Evolutionary conservation across 257 asterid genomes (phyloP).

Genomic region (Scutellaria minor): DNA sequence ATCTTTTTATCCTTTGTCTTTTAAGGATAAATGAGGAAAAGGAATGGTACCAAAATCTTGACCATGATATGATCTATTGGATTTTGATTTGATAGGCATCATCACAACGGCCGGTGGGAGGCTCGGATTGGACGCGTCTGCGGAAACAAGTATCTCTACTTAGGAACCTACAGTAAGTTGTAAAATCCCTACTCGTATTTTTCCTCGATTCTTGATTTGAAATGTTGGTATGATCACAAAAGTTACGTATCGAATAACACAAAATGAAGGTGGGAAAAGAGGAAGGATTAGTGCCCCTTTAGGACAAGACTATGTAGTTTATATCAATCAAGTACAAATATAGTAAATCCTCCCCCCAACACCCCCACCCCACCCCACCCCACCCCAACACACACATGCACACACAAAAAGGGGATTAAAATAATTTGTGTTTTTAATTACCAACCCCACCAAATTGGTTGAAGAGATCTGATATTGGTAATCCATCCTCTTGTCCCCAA

Average conservation of each 20-base stretch:
- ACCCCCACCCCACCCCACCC: neutral
- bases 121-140: conserved; percentile 88
- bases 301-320: neutral
- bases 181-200: neutral
- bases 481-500: conserved; percentile 35
- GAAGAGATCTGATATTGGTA: conserved; percentile 39
- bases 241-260: neutral
- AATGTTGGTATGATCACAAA: neutral
- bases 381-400: too few relatives aligned
- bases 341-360: neutral
- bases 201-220: conserved; percentile 1
- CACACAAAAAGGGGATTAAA: neutral
- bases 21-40: neutral
- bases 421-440: neutral
- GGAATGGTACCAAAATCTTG: conserved; percentile 11
- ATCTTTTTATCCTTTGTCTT: neutral
- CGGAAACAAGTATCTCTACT: conserved; percentile 86
- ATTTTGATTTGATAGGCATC: conserved; percentile 72
- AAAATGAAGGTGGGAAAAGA: neutral
- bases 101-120: conserved; percentile 98
- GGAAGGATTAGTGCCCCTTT: neutral
- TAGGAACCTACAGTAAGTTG: conserved; percentile 69
- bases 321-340: neutral
- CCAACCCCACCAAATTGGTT: conserved; percentile 34
- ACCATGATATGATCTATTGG: neutral